Conservation (phyloP, 1,139 yeast genomes). For the Candida tetrigidarum region DNA sequence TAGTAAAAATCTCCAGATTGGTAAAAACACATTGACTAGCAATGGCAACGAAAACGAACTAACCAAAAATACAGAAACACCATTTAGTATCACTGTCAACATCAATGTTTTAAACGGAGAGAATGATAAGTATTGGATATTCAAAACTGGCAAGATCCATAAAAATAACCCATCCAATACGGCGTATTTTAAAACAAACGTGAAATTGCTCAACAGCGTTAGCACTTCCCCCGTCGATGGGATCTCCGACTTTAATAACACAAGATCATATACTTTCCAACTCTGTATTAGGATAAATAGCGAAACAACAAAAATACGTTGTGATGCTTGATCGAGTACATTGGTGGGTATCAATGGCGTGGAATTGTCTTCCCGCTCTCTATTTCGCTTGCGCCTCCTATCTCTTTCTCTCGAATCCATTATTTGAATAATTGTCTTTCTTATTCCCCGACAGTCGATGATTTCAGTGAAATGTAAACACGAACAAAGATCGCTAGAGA, state of each 20-base stretch:
- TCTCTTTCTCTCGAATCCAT: conserved; percentile 2
- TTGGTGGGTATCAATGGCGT: conserved; percentile 52
- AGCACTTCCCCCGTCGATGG: conserved; percentile 18
- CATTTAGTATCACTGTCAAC: conserved; percentile 38
- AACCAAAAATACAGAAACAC: conserved; percentile 46
- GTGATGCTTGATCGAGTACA: conserved; percentile 79
- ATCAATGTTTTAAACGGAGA: conserved; percentile 56
- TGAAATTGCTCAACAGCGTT: conserved; percentile 48
- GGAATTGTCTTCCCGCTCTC: conserved; percentile 4
- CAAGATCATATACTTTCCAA: conserved; percentile 77
- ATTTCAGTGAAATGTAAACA: neutral
- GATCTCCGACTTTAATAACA: conserved; percentile 42
- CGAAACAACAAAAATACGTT: conserved; percentile 66
- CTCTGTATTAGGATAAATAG: conserved; percentile 77
- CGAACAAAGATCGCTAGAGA: conserved; percentile 5
- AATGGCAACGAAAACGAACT: conserved; percentile 43
- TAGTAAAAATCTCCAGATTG: conserved; percentile 53
- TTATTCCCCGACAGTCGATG: neutral
- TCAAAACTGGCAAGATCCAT: conserved; percentile 70
- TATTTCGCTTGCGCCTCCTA: conserved; percentile 6
- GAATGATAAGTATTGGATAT: conserved; percentile 74
- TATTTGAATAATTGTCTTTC: neutral
- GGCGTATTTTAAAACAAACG: conserved; percentile 71
- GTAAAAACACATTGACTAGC: conserved; percentile 34
- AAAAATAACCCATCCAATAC: conserved; percentile 72